Conservation (phyloP, 106 monocot genomes). For the Apostasia shenzhenica region DNA sequence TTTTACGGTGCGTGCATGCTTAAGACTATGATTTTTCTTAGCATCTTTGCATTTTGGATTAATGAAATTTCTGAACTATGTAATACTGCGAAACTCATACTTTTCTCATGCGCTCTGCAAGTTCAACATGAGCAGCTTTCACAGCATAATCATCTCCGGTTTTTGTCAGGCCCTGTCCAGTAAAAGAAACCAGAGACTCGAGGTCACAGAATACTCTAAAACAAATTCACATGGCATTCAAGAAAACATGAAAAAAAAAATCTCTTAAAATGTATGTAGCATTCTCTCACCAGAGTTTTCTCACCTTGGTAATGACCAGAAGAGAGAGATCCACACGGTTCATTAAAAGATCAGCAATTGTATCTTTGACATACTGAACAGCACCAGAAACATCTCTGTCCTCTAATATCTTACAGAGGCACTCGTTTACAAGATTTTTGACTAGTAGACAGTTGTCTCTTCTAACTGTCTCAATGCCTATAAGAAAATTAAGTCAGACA, state of each 20-base stretch:
- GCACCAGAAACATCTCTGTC: constrained; percentile 89
- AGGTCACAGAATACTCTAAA: neutral
- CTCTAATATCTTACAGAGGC: constrained; percentile 91
- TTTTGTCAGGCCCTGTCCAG: constrained; percentile 84
- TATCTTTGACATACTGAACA: constrained; percentile 88
- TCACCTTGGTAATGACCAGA: constrained; percentile 96
- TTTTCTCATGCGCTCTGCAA: constrained; percentile 97
- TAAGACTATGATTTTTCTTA: no score
- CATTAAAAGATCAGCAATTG: constrained; percentile 96
- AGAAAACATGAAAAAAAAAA: neutral
- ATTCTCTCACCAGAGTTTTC: neutral
- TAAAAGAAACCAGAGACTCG: neutral
- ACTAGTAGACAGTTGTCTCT: constrained; percentile 98
- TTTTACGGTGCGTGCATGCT: no score
- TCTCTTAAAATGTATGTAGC: neutral
- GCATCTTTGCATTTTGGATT: no score
- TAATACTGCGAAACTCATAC: constrained; percentile 23
- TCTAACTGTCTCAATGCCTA: constrained; percentile 98
- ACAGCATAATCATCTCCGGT: constrained; percentile 99
- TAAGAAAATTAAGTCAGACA: constrained; percentile 5
- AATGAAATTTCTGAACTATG: neutral
- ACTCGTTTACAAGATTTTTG: constrained; percentile 93
- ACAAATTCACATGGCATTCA: neutral
- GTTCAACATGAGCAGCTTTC: constrained; percentile 98
- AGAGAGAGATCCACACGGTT: constrained; percentile 95